Evolutionary conservation across 345 rosid genomes (phyloP), one percentile per base, ranked within the genome.

Genomic region (Nephelium lappaceum): DNA sequence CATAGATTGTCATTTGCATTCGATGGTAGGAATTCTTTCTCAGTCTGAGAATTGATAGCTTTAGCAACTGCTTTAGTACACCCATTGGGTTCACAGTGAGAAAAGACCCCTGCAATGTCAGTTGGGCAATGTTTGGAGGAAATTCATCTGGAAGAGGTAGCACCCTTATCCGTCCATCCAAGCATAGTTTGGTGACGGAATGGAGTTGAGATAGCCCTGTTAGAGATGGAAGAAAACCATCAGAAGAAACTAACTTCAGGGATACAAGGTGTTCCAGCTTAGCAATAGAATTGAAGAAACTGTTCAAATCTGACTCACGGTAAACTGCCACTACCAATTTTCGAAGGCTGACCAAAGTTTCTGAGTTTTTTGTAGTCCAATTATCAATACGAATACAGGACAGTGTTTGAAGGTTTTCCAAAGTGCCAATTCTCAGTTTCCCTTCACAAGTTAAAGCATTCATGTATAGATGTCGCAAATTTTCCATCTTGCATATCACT

Each of bases 121-220:
- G 19, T 8, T 57, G 31, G 68, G 65, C 55, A 24, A 47, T 72
- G 75, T 64, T 77, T 66, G 15, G 81, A 42, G 58, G 62, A 57
- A 57, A 57, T 57, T 57, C 24, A 57, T 18, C 3, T 19, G 62
- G 62, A n/a, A 1, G 2, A 18, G 62, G 24, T 57, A 57, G 21
- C 23, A 45, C 23, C 6, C 15, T 11, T 61, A 78, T 72, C 65
- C 74, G 42, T 18, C 62, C 62, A 4, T 57, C 60, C 73, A 72
- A 8, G 69, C 55, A 14, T 76, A 71, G 21, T 69, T 83, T 66
- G 69, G 81, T 69, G 85, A 82, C 67, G 77, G 43, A 15, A 57
- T 6, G 62, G 62, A 57, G 62, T 8, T 18, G 8, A 18, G 62
- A 57, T 6, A 57, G 8, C 9, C 24, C 23, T 19, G 9, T 6